phyloP scores from a whole-genome alignment of 495 filamentous ascomycete species.

The Copromyces sp. region DNA sequence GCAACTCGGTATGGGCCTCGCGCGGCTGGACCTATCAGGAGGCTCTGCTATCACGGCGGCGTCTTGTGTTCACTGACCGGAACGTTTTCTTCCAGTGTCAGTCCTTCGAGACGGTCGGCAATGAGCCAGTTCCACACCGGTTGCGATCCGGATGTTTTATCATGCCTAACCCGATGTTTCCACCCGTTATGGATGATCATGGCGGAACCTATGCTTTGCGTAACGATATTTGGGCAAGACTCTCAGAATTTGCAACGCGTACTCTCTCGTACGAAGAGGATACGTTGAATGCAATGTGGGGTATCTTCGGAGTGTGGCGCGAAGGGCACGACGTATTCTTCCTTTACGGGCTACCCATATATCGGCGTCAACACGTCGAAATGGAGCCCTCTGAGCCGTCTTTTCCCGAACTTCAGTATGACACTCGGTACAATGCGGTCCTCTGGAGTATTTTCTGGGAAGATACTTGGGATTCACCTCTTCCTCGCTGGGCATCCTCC shows the following conservation, averaged over 20 bases:
- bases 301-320: not conserved
- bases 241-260: not conserved
- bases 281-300: not conserved
- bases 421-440: not conserved
- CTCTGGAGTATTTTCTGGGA: not conserved
- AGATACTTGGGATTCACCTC: not conserved
- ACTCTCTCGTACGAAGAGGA: not conserved
- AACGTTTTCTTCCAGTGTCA: constrained; percentile 31
- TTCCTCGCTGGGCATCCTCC: too few species aligned
- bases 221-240: too few species aligned
- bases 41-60: constrained; percentile 19
- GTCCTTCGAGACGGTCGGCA: not conserved
- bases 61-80: constrained; percentile 11
- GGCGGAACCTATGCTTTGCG: too few species aligned
- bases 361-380: too few species aligned
- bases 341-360: constrained; percentile 1
- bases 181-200: too few species aligned
- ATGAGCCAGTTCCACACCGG: not conserved
- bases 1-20: not conserved
- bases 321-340: not conserved
- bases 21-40: constrained; percentile 38
- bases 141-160: not conserved
- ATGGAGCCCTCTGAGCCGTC: too few species aligned
- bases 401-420: not conserved
- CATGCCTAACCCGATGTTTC: too few species aligned